phyloP scores from a whole-genome alignment of 768 basidiomycete species.

The Basidioascus undulatus region DNA sequence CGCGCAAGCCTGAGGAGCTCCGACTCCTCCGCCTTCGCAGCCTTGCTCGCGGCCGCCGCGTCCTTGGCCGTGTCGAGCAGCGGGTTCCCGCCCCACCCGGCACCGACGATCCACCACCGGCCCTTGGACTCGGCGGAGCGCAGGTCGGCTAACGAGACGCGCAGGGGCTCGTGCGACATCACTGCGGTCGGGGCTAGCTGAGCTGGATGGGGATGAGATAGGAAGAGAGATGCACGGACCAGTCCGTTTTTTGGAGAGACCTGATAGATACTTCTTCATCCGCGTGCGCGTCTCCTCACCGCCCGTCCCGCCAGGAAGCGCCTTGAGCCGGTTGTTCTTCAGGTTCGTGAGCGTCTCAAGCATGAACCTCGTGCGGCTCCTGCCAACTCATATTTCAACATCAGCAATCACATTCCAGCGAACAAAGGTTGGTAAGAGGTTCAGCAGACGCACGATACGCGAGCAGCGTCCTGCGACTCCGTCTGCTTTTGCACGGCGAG shows the following conservation, averaged over 20 bases:
- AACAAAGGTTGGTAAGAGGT: no score
- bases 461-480: no score
- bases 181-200: conserved; percentile 26
- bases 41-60: conserved; percentile 15
- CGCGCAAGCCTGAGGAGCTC: conserved; percentile 53
- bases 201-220: not conserved
- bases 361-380: conserved; percentile 83
- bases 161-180: conserved; percentile 57
- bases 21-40: conserved; percentile 15
- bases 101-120: conserved; percentile 97
- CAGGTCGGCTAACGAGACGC: conserved; percentile 64
- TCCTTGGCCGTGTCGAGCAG: conserved; percentile 32
- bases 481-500: conserved; percentile 52
- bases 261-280: conserved; percentile 66
- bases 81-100: conserved; percentile 85
- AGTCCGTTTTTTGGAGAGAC: conserved; percentile 48
- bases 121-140: conserved; percentile 61
- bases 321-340: conserved; percentile 62
- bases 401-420: no score
- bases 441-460: no score
- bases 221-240: conserved; percentile 22
- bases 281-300: conserved; percentile 52
- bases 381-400: no score
- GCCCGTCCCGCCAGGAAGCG: conserved; percentile 34
- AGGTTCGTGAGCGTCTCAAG: conserved; percentile 74